Evolutionary conservation across 192 early-diverging fungal genomes (phyloP).

Genomic region (Paraglomus occultum): DNA sequence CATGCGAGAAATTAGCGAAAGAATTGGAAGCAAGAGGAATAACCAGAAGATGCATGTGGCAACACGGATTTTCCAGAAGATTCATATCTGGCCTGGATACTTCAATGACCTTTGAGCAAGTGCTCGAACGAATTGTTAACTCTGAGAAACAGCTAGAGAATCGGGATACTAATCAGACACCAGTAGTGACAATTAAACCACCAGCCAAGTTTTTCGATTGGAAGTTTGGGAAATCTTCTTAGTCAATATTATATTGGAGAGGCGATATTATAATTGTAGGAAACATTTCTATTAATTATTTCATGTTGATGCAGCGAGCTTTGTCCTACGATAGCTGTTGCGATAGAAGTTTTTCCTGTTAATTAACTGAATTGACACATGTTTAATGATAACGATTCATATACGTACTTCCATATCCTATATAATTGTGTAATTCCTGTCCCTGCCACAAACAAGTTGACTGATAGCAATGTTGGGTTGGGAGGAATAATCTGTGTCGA

Average conservation of each 20-base stretch:
- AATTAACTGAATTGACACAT: too few species aligned
- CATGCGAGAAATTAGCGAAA: not conserved
- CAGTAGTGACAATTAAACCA: too few species aligned
- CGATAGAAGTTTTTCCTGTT: too few species aligned
- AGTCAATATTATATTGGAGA: too few species aligned
- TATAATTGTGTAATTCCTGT: slow-evolving; percentile 86
- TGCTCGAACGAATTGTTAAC: slow-evolving; percentile 8
- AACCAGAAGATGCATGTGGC: slow-evolving; percentile 11
- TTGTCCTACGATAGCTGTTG: too few species aligned
- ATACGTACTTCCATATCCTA: slow-evolving; percentile 70
- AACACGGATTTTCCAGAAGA: slow-evolving; percentile 3
- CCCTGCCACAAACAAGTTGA: slow-evolving; percentile 91
- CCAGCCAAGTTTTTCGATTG: too few species aligned
- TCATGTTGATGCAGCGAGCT: too few species aligned
- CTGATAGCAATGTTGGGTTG: slow-evolving; percentile 86
- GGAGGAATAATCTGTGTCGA: slow-evolving; percentile 90
- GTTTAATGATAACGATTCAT: too few species aligned
- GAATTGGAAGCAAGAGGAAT: slow-evolving; percentile 13
- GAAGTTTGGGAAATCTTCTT: too few species aligned
- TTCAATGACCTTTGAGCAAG: not conserved
- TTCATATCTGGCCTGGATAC: slow-evolving; percentile 1
- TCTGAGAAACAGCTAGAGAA: not conserved
- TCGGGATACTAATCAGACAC: not conserved
- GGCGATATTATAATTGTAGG: too few species aligned
- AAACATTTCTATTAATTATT: too few species aligned